Evolutionary conservation across 257 asterid species (phyloP).

Genomic region (Solanum chmielewskii): DNA sequence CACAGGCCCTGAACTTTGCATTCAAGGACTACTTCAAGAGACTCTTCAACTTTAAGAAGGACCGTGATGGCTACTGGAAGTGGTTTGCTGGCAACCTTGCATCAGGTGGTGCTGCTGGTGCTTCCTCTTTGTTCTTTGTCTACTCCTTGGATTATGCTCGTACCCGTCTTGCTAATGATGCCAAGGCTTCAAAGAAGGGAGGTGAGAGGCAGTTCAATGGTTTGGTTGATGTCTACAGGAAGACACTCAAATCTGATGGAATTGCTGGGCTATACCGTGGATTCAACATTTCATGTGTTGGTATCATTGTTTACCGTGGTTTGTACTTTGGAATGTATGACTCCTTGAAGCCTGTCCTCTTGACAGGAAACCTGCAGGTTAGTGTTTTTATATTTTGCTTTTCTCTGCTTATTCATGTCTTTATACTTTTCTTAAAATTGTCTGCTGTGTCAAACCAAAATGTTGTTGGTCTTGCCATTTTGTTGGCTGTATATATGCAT

Average conservation of each 20-base stretch:
- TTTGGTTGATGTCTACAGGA: slow-evolving; percentile 65
- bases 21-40: slow-evolving; percentile 89
- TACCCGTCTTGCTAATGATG: slow-evolving; percentile 91
- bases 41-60: slow-evolving; percentile 76
- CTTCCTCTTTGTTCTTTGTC: slow-evolving; percentile 75
- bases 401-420: background rate
- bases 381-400: background rate
- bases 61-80: slow-evolving; percentile 93
- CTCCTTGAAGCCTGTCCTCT: slow-evolving; percentile 73
- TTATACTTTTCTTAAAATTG: background rate
- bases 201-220: slow-evolving; percentile 91
- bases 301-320: slow-evolving; percentile 84
- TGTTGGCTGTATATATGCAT: background rate
- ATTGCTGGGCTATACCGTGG: slow-evolving; percentile 91
- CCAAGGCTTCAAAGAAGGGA: slow-evolving; percentile 86
- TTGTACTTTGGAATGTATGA: slow-evolving; percentile 82
- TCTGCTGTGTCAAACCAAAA: background rate
- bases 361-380: slow-evolving; percentile 71
- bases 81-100: slow-evolving; percentile 94
- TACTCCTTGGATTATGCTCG: slow-evolving; percentile 93
- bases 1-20: slow-evolving; percentile 88
- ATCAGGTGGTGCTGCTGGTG: slow-evolving; percentile 97
- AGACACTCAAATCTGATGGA: slow-evolving; percentile 66
- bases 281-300: slow-evolving; percentile 83
- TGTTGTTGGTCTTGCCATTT: background rate